Evolutionary conservation across 306 rosid genomes (phyloP).

Genomic region (Medicago arabica): DNA sequence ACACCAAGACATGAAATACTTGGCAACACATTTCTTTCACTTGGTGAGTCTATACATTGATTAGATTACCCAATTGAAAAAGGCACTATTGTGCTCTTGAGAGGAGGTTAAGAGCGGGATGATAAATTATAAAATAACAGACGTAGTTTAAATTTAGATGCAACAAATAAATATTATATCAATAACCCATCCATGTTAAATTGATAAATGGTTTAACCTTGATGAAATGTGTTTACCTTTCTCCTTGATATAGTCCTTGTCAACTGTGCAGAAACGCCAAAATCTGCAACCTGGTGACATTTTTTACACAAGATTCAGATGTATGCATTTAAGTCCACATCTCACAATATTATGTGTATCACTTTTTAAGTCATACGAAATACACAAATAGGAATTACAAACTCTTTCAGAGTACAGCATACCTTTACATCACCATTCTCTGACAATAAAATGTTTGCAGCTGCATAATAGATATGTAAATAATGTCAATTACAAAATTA

Average conservation of each 20-base stretch:
- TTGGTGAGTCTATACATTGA: slow-evolving; percentile 23
- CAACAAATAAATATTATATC: slow-evolving; percentile 16
- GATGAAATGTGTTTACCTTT: slow-evolving; percentile 67
- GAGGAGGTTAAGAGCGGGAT: background rate
- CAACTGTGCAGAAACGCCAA: slow-evolving; percentile 98
- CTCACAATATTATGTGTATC: slow-evolving; percentile 37
- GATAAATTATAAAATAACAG: slow-evolving; percentile 9
- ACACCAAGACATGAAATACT: slow-evolving; percentile 9
- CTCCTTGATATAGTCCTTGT: slow-evolving; percentile 99
- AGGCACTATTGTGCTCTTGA: slow-evolving; percentile 1
- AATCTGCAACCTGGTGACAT: slow-evolving; percentile 89
- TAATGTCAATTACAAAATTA: slow-evolving; percentile 43
- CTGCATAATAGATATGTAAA: slow-evolving; percentile 65
- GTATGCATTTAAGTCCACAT: slow-evolving; percentile 41
- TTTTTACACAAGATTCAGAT: slow-evolving; percentile 37
- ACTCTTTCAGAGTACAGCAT: slow-evolving; percentile 35
- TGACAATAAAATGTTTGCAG: slow-evolving; percentile 91
- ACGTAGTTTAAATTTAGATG: slow-evolving; percentile 17
- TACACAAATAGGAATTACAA: slow-evolving; percentile 26
- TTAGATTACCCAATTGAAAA: slow-evolving; percentile 29
- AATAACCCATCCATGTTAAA: slow-evolving; percentile 32
- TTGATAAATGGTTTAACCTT: slow-evolving; percentile 30
- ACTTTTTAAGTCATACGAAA: slow-evolving; percentile 36
- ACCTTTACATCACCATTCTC: slow-evolving; percentile 99
- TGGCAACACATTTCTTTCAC: slow-evolving; percentile 27